Evolutionary conservation across 2,329 filamentous ascomycete species (phyloP).

Genomic region (Apiospora phragmitis): DNA sequence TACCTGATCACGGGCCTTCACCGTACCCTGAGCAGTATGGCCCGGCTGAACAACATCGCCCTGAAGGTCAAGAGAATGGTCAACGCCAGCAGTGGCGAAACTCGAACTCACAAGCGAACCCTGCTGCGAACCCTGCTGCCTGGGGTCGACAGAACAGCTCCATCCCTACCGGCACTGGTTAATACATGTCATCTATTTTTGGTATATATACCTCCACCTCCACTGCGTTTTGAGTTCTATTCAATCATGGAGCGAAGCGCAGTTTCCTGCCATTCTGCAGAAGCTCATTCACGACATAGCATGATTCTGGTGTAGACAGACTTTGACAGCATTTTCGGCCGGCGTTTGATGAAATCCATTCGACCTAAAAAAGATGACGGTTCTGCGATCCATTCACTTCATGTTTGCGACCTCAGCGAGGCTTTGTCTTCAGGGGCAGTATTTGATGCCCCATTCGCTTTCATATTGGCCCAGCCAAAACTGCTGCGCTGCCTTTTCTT

Average conservation of each 20-base stretch:
- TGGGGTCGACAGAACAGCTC: conserved; percentile 52
- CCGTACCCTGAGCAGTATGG: conserved; percentile 48
- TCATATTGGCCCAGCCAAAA: conserved; percentile 16
- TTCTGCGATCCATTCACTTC: conserved; percentile 16
- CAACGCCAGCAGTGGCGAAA: conserved; percentile 59
- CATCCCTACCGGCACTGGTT: conserved; percentile 48
- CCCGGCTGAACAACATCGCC: conserved; percentile 42
- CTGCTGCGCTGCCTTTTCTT: neutral
- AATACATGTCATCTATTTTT: conserved; percentile 15
- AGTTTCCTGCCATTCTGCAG: neutral
- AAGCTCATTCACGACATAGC: conserved; percentile 24
- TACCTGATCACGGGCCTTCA: conserved; percentile 44
- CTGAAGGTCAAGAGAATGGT: conserved; percentile 40
- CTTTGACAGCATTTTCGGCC: conserved; percentile 31
- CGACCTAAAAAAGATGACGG: conserved; percentile 15
- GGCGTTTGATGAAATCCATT: conserved; percentile 28
- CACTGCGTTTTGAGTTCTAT: conserved; percentile 23
- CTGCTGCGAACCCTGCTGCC: conserved; percentile 24
- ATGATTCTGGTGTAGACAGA: conserved; percentile 29
- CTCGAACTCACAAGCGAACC: conserved; percentile 31
- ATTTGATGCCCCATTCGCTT: conserved; percentile 23
- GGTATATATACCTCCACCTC: conserved; percentile 17
- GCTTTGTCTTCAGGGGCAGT: neutral
- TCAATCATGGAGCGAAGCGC: neutral
- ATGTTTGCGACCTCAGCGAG: conserved; percentile 14